These are phyloP conservation scores for Sonneratia caseolaris DNA, from an alignment of 345 rosid genomes.

Conservation along the genomic window DNA sequence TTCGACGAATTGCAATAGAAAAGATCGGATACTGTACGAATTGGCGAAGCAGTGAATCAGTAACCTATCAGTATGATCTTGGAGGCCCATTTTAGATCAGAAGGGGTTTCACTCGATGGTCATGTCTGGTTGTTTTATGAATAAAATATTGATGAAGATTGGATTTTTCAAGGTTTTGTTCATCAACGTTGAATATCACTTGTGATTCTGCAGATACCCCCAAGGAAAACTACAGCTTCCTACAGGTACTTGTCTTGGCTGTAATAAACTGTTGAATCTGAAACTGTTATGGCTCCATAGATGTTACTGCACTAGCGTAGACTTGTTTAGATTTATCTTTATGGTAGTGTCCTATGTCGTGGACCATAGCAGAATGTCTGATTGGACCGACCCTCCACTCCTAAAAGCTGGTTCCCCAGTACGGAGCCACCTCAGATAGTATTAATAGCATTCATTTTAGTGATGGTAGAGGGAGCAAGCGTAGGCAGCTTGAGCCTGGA, in stretches of 20 bases:
- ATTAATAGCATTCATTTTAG: no score
- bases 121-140: neutral
- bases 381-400: no score
- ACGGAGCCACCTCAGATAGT: no score
- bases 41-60: neutral
- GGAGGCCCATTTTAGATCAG: neutral
- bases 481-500: no score
- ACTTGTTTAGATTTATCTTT: neutral
- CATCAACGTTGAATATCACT: conserved; percentile 3
- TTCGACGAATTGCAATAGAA: no score
- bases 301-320: neutral
- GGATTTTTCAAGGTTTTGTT: neutral
- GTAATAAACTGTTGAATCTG: neutral
- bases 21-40: neutral
- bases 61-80: neutral
- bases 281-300: neutral
- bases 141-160: neutral
- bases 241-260: conserved; percentile 56
- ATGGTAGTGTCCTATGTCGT: neutral
- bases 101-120: neutral
- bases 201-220: conserved; percentile 84
- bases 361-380: neutral
- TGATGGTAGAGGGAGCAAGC: no score
- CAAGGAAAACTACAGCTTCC: conserved; percentile 90
- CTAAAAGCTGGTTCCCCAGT: no score